Evolutionary conservation across 768 basidiomycete genomes (phyloP).

Genomic region (Suillus subaureus): DNA sequence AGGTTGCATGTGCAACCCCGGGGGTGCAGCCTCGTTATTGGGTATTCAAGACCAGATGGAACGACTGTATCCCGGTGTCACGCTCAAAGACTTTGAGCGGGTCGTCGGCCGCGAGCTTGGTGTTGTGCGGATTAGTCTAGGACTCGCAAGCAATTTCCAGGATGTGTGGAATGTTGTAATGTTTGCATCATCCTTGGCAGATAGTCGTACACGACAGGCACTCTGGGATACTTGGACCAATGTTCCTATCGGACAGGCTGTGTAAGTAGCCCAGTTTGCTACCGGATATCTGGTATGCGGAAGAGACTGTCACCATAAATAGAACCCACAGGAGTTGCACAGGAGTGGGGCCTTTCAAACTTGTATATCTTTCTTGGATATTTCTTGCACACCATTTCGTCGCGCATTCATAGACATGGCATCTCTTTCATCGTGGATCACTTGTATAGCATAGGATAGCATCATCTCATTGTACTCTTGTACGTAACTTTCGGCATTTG

Average conservation of each 20-base stretch:
- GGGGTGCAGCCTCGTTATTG: conserved; percentile 73
- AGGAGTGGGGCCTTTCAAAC: neutral
- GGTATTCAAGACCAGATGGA: conserved; percentile 69
- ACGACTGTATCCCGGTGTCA: conserved; percentile 57
- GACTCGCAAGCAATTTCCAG: conserved; percentile 76
- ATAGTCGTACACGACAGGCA: conserved; percentile 35
- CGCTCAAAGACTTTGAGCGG: conserved; percentile 61
- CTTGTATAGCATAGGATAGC: neutral
- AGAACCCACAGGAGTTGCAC: neutral
- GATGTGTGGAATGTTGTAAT: conserved; percentile 65
- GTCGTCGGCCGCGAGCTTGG: conserved; percentile 69
- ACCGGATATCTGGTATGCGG: neutral
- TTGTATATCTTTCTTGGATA: neutral
- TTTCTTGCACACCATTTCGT: neutral
- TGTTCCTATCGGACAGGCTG: conserved; percentile 35
- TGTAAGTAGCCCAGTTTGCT: conserved; percentile 20
- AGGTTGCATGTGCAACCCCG: conserved; percentile 89
- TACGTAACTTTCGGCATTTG: neutral
- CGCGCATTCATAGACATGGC: neutral
- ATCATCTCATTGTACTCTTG: neutral
- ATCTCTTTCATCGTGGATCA: neutral
- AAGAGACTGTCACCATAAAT: neutral
- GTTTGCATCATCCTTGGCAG: conserved; percentile 49
- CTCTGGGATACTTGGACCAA: conserved; percentile 46
- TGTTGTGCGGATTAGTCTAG: conserved; percentile 76